Percentiles rank a stretch among this genome's conserved stretches.
Conservation (phyloP, 257 asterid species). For the Solanum tacnaense region DNA sequence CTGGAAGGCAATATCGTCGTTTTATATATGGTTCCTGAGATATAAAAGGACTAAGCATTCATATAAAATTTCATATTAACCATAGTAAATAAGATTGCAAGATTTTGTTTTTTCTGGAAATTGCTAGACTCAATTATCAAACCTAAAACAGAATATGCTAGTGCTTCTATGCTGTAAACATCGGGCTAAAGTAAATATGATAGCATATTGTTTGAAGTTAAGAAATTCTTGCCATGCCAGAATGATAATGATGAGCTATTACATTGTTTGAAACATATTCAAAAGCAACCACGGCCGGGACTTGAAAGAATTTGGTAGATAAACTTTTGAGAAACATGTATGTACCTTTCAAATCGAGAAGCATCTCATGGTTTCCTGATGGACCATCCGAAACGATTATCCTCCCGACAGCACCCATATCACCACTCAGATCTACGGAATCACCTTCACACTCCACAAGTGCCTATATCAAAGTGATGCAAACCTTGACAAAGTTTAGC, state of each 20-base stretch:
- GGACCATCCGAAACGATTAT: slow-evolving; percentile 54
- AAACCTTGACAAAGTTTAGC: neutral
- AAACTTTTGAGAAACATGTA: neutral
- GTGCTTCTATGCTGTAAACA: neutral
- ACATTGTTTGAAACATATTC: neutral
- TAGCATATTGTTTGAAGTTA: neutral
- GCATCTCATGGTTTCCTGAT: slow-evolving; percentile 55
- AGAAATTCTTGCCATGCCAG: neutral
- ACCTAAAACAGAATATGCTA: neutral
- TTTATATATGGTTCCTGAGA: slow-evolving; percentile 72
- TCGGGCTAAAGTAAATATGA: neutral
- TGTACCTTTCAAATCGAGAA: slow-evolving; percentile 86
- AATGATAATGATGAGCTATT: neutral
- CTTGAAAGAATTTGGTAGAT: neutral
- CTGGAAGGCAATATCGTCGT: slow-evolving; percentile 79
- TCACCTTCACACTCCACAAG: slow-evolving; percentile 95
- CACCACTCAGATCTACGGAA: slow-evolving; percentile 91
- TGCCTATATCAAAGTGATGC: slow-evolving; percentile 31
- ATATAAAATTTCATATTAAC: neutral
- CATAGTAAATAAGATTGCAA: neutral
- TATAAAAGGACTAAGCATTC: neutral
- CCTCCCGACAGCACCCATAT: slow-evolving; percentile 84
- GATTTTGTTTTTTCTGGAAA: neutral
- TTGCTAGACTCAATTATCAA: neutral
- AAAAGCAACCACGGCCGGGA: neutral